A percentile compares a stretch with the other conserved stretches of the same genome.
Evolutionary conservation across 1,139 yeast species (phyloP).

Genomic region (Zygosaccharomyces pseudobailii): DNA sequence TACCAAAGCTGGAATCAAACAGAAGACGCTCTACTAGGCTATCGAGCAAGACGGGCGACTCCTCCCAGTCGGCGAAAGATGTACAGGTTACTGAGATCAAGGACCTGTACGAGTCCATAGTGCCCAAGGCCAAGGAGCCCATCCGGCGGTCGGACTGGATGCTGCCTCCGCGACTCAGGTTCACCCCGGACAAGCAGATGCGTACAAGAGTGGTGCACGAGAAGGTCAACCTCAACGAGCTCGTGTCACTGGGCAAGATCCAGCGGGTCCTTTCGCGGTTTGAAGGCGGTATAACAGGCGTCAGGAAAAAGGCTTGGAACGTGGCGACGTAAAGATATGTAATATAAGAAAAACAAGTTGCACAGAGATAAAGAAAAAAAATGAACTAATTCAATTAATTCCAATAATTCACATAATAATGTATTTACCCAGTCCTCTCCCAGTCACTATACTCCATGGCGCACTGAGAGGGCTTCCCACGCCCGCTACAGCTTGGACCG

Average conservation of each 20-base stretch:
- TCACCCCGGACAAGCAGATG: slow-evolving; percentile 32
- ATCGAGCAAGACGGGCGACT: slow-evolving; percentile 15
- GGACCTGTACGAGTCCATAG: slow-evolving; percentile 28
- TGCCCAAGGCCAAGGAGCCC: slow-evolving; percentile 28
- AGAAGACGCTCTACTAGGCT: slow-evolving; percentile 30
- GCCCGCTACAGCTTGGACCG: neutral
- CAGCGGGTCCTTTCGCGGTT: slow-evolving; percentile 27
- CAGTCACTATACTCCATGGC: no score
- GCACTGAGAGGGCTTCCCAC: no score
- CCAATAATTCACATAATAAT: no score
- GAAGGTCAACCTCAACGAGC: slow-evolving; percentile 30
- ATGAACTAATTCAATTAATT: no score
- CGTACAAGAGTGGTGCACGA: slow-evolving; percentile 30
- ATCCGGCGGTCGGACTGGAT: slow-evolving; percentile 34
- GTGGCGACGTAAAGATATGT: neutral
- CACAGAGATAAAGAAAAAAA: no score
- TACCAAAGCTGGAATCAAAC: slow-evolving; percentile 14
- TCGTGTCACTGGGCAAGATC: slow-evolving; percentile 25
- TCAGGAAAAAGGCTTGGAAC: slow-evolving; percentile 25
- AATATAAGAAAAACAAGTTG: neutral
- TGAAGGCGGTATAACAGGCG: slow-evolving; percentile 35
- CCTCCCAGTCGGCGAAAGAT: slow-evolving; percentile 1
- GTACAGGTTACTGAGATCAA: slow-evolving; percentile 2
- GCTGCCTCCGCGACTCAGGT: slow-evolving; percentile 30
- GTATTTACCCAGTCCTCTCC: no score